phyloP scores from a whole-genome alignment of 139 green algal species.

The Ulvella scutata region DNA sequence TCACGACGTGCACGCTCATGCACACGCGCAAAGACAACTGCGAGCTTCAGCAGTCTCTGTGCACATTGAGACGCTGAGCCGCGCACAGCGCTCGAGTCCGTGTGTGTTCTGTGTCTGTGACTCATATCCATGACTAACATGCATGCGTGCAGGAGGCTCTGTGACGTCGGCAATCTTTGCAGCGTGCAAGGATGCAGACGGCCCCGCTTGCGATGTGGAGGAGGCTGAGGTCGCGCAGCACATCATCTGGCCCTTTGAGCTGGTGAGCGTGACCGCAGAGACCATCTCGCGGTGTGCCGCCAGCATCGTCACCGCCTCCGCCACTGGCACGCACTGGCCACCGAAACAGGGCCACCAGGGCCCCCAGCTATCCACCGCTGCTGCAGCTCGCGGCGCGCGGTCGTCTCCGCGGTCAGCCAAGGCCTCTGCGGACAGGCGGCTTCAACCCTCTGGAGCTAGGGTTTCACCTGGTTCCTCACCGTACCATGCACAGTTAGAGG shows the following conservation, averaged over 20 bases:
- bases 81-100: too few relatives aligned
- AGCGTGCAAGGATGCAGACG: neutral
- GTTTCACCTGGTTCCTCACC: too few relatives aligned
- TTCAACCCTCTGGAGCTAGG: neutral
- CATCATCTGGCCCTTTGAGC: neutral
- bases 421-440: neutral
- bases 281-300: neutral
- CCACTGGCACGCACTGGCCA: neutral
- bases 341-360: neutral
- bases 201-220: neutral
- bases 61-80: too few relatives aligned
- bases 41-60: too few relatives aligned
- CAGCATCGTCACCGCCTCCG: neutral
- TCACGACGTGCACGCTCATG: too few relatives aligned
- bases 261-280: neutral
- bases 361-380: neutral
- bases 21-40: too few relatives aligned
- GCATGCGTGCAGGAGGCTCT: too few relatives aligned
- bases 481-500: too few relatives aligned
- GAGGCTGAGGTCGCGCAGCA: neutral
- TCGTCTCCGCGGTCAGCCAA: neutral
- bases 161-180: neutral
- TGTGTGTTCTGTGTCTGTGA: too few relatives aligned
- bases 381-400: neutral
- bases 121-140: too few relatives aligned